Percentiles rank a stretch among this genome's conserved stretches.
Conservation (phyloP, 495 filamentous ascomycete genomes). For the Aspergillus sparsus region DNA sequence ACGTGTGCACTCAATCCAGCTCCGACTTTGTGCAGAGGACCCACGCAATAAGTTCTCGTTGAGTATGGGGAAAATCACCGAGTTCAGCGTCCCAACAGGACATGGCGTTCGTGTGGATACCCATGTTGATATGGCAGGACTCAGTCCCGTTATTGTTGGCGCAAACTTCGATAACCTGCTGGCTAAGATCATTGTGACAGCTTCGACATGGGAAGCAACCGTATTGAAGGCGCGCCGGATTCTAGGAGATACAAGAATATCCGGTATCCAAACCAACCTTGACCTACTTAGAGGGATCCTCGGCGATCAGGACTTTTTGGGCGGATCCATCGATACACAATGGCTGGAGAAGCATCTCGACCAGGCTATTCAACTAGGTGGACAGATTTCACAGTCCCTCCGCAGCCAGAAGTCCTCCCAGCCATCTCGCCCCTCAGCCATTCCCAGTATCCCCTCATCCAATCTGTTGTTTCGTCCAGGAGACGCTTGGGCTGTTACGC, state of each 20-base stretch:
- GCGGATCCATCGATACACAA: slow-evolving; percentile 52
- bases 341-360: slow-evolving; percentile 57
- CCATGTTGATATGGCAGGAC: slow-evolving; percentile 42
- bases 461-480: slow-evolving; percentile 55
- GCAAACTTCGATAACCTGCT: slow-evolving; percentile 61
- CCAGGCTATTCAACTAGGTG: slow-evolving; percentile 38
- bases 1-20: slow-evolving; percentile 51
- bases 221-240: slow-evolving; percentile 55
- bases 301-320: slow-evolving; percentile 46
- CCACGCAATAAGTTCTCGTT: slow-evolving; percentile 53
- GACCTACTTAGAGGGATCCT: slow-evolving; percentile 55
- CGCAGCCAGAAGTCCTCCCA: slow-evolving; percentile 7
- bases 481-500: slow-evolving; percentile 56
- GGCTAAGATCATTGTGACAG: slow-evolving; percentile 63
- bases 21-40: slow-evolving; percentile 60
- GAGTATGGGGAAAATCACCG: slow-evolving; percentile 58
- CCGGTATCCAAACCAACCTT: slow-evolving; percentile 58
- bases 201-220: slow-evolving; percentile 49
- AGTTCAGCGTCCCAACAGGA: slow-evolving; percentile 54
- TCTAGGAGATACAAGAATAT: slow-evolving; percentile 53
- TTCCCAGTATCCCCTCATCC: slow-evolving; percentile 28
- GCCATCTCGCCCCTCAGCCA: slow-evolving; percentile 1
- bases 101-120: slow-evolving; percentile 60
- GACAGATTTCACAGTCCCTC: slow-evolving; percentile 24
- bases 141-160: slow-evolving; percentile 42